Percentiles rank a stretch among this genome's conserved stretches.
Evolutionary conservation across 805 yeast species (phyloP).

Genomic region (Yarrowia sp.): DNA sequence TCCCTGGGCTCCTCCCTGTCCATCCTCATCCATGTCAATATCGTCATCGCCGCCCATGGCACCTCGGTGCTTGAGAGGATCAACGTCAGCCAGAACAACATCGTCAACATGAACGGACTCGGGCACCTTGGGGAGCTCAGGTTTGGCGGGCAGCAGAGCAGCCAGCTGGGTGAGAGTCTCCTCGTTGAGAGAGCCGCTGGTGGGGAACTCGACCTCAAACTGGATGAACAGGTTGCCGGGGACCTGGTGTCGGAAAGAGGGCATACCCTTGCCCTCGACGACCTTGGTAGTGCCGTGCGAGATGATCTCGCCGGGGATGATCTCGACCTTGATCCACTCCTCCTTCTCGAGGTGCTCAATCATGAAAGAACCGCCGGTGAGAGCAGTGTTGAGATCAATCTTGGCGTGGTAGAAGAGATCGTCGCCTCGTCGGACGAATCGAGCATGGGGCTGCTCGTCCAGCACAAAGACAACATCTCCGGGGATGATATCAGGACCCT

Average conservation of each 20-base stretch:
- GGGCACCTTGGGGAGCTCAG: constrained; percentile 55
- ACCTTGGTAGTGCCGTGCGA: constrained; percentile 80
- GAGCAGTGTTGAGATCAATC: constrained; percentile 87
- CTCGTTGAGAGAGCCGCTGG: constrained; percentile 57
- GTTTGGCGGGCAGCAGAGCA: constrained; percentile 75
- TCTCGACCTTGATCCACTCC: constrained; percentile 78
- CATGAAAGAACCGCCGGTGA: constrained; percentile 92
- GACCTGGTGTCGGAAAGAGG: constrained; percentile 83
- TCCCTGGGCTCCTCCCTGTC: constrained; percentile 58
- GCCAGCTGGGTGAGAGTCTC: constrained; percentile 77
- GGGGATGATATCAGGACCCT: constrained; percentile 89
- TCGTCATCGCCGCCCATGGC: constrained; percentile 46
- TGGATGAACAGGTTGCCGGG: constrained; percentile 82
- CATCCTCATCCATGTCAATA: constrained; percentile 61
- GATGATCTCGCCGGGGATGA: constrained; percentile 90
- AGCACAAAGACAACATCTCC: constrained; percentile 95
- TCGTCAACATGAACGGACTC: constrained; percentile 76
- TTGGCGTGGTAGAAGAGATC: constrained; percentile 83
- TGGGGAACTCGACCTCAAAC: constrained; percentile 89
- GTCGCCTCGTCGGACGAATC: constrained; percentile 83
- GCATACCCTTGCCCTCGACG: constrained; percentile 96
- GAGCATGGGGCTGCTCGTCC: constrained; percentile 82
- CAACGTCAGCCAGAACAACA: constrained; percentile 65
- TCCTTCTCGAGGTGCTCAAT: constrained; percentile 82
- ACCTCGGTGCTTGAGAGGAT: constrained; percentile 56